Evolutionary conservation across 148 eudicot species (phyloP).

Genomic region (Linanthus parryae): DNA sequence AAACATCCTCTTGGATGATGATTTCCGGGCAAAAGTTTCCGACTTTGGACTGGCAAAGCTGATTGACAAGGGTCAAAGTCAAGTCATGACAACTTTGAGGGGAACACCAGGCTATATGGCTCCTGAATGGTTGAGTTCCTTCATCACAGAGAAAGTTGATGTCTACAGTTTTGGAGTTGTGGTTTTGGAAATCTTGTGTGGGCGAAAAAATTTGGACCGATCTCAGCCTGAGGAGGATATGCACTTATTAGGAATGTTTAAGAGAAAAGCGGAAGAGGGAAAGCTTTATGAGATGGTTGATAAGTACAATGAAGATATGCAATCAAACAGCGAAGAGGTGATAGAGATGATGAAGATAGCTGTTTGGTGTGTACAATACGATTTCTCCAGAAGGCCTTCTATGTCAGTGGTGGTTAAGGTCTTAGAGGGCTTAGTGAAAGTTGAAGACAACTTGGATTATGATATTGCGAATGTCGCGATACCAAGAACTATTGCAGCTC

Average conservation of each 20-base stretch:
- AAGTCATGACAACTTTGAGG: too few relatives aligned
- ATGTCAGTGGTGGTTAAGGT: constrained; percentile 7
- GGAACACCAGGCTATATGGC: too few relatives aligned
- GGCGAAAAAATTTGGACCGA: not conserved
- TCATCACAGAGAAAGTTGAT: not conserved
- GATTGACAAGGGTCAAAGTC: not conserved
- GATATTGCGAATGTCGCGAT: not conserved
- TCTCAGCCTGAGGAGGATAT: not conserved
- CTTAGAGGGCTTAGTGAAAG: not conserved
- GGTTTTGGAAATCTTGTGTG: not conserved
- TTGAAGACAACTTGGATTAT: constrained; percentile 1
- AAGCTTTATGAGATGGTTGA: not conserved
- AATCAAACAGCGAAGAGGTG: not conserved
- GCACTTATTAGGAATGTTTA: not conserved
- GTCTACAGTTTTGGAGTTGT: not conserved
- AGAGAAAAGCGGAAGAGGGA: constrained; percentile 6
- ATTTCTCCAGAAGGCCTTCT: constrained; percentile 1
- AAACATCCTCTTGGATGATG: not conserved
- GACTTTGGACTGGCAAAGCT: constrained; percentile 6
- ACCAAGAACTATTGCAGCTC: not conserved
- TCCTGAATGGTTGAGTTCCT: not conserved
- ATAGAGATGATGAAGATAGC: not conserved
- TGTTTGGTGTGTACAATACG: constrained; percentile 5
- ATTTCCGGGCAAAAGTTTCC: not conserved
- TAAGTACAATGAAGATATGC: constrained; percentile 2